phyloP scores from a whole-genome alignment of 306 rosid genomes.

The Lotus japonicus region DNA sequence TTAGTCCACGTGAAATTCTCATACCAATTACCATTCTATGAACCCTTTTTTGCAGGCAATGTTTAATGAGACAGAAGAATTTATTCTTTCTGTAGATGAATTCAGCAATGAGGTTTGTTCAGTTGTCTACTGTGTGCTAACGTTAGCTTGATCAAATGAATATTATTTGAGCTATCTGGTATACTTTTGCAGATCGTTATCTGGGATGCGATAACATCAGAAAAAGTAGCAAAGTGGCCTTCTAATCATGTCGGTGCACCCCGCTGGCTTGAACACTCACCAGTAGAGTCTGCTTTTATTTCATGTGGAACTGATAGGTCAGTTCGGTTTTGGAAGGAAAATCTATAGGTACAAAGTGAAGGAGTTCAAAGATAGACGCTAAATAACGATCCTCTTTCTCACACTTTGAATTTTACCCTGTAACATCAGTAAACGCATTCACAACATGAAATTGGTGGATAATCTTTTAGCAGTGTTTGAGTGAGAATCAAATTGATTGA shows the following conservation, averaged over 20 bases:
- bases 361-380: background rate
- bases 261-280: constrained; percentile 92
- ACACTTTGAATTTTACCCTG: background rate
- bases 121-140: background rate
- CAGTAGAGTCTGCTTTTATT: constrained; percentile 60
- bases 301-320: constrained; percentile 87
- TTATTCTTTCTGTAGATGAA: constrained; percentile 77
- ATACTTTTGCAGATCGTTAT: constrained; percentile 56
- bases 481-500: no score
- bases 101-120: constrained; percentile 76
- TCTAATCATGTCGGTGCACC: constrained; percentile 84
- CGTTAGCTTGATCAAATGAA: background rate
- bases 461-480: background rate
- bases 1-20: background rate
- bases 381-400: background rate
- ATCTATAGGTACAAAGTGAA: background rate
- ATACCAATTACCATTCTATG: background rate
- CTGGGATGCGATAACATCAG: constrained; percentile 89
- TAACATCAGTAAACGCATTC: background rate
- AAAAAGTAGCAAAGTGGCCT: constrained; percentile 76
- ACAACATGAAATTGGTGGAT: background rate
- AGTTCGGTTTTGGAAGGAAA: constrained; percentile 83
- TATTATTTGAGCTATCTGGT: constrained; percentile 20
- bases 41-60: constrained; percentile 52
- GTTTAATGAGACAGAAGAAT: constrained; percentile 77